These are phyloP conservation scores for Fusarium liriodendri DNA, from an alignment of 2,329 filamentous ascomycete genomes.

Conservation along the genomic window DNA sequence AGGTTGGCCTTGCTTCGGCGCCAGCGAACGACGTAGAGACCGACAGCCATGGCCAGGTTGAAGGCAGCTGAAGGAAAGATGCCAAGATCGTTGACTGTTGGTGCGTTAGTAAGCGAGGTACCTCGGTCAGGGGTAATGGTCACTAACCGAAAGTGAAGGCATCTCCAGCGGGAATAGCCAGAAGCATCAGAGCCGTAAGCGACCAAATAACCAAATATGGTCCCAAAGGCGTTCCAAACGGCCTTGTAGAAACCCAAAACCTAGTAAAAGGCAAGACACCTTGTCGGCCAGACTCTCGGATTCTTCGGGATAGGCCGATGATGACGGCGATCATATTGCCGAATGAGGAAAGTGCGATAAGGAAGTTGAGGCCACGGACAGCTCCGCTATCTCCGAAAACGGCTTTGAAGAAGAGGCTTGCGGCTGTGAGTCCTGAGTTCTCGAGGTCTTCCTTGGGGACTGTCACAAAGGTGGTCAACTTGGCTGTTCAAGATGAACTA, in stretches of 20 bases:
- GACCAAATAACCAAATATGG: constrained; percentile 68
- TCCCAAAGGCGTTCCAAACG: constrained; percentile 71
- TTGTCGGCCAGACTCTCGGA: constrained; percentile 71
- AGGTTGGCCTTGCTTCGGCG: constrained; percentile 64
- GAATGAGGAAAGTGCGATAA: constrained; percentile 67
- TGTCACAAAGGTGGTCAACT: not conserved
- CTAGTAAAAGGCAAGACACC: constrained; percentile 68
- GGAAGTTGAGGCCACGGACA: constrained; percentile 65
- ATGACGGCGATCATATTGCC: constrained; percentile 68
- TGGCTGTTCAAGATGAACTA: not conserved
- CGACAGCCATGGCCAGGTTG: constrained; percentile 65
- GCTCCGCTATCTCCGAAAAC: constrained; percentile 60
- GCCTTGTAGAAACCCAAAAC: constrained; percentile 71
- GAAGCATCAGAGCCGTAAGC: constrained; percentile 68
- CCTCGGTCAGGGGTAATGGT: not conserved
- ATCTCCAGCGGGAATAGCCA: constrained; percentile 70
- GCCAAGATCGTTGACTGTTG: constrained; percentile 66
- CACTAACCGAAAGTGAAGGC: constrained; percentile 69
- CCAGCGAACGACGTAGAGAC: constrained; percentile 67
- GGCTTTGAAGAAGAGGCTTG: constrained; percentile 67
- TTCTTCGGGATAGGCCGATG: constrained; percentile 65
- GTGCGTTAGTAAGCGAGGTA: not conserved
- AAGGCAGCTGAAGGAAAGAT: constrained; percentile 71
- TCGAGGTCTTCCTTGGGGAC: constrained; percentile 62
- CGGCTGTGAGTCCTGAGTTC: constrained; percentile 63